Conservation (phyloP, 2,329 filamentous ascomycete species). For the Shiraia sp. region DNA sequence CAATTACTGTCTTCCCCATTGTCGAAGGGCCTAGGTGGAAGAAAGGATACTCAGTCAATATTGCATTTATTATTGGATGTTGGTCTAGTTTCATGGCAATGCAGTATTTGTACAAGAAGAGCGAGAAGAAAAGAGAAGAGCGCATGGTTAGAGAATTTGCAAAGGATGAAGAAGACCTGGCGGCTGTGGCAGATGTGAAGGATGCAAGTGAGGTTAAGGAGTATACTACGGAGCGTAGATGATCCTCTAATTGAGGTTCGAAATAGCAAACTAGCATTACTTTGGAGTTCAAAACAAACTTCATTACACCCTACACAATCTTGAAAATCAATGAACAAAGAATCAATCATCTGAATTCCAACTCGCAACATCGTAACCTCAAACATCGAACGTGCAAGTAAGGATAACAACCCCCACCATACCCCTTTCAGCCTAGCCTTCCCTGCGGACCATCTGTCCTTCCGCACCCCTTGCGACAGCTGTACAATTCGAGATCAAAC, state of each 20-base stretch:
- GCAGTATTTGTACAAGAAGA: conserved; percentile 43
- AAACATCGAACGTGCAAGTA: background rate
- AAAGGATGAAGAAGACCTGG: conserved; percentile 34
- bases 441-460: conserved; percentile 41
- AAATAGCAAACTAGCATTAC: too few relatives aligned
- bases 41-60: conserved; percentile 54
- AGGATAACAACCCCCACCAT: conserved; percentile 16
- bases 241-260: conserved; percentile 1
- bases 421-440: conserved; percentile 12
- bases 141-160: conserved; percentile 10
- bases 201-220: conserved; percentile 22
- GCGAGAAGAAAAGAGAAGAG: conserved; percentile 27
- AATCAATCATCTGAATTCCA: too few relatives aligned
- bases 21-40: conserved; percentile 50
- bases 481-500: conserved; percentile 27
- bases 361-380: too few relatives aligned
- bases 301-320: too few relatives aligned
- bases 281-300: too few relatives aligned
- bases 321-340: too few relatives aligned
- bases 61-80: conserved; percentile 52
- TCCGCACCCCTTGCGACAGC: conserved; percentile 23
- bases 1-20: conserved; percentile 41
- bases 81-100: conserved; percentile 49
- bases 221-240: conserved; percentile 21
- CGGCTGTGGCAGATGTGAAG: conserved; percentile 21